phyloP scores from a whole-genome alignment of 345 rosid genomes.

The Linum tenue region DNA sequence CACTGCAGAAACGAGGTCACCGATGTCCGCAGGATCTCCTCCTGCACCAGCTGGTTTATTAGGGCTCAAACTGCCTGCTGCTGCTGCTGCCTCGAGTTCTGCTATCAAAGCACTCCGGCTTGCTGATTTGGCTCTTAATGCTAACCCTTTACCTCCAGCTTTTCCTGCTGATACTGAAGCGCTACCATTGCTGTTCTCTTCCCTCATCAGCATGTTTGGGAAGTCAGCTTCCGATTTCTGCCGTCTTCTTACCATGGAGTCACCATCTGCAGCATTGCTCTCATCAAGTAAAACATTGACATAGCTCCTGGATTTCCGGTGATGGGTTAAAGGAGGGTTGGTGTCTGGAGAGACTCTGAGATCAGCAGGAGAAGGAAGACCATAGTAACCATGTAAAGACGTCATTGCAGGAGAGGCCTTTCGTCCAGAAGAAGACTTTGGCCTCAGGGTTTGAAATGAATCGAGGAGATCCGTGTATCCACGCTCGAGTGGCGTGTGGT shows the following conservation, averaged over 20 bases:
- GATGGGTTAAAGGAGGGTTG: constrained; percentile 10
- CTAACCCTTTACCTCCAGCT: constrained; percentile 19
- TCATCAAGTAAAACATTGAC: constrained; percentile 37
- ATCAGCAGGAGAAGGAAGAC: neutral
- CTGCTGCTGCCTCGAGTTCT: constrained; percentile 11
- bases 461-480: constrained; percentile 33
- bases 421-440: constrained; percentile 10
- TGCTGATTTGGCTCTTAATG: constrained; percentile 20
- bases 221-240: constrained; percentile 59
- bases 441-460: constrained; percentile 34
- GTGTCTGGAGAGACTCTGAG: constrained; percentile 17
- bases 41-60: constrained; percentile 16
- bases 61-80: constrained; percentile 12
- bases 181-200: constrained; percentile 13
- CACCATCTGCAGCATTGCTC: neutral
- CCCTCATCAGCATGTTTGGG: constrained; percentile 8
- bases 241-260: constrained; percentile 36
- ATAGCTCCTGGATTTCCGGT: constrained; percentile 40
- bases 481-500: constrained; percentile 20
- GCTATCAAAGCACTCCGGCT: neutral
- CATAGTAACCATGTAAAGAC: constrained; percentile 19
- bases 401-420: constrained; percentile 25
- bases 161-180: constrained; percentile 9
- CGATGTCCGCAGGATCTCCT: neutral
- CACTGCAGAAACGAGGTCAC: constrained; percentile 3